Conservation (phyloP, 495 filamentous ascomycete species). For the Staphylotrichum tortipilum region DNA sequence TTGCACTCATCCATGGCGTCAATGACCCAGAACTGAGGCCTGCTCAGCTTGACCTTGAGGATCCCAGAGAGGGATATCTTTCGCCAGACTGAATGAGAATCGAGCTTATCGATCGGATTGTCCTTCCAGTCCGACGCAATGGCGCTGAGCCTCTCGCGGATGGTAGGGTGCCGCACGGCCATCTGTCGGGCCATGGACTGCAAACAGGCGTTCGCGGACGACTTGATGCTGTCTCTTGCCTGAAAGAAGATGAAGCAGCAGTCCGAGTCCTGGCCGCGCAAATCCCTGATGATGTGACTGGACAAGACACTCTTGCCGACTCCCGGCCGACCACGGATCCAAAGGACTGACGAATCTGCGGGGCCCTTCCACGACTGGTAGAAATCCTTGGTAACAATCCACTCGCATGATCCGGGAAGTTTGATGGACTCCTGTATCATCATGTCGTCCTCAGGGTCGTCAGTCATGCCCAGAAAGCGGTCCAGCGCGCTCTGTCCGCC, state of each 20-base stretch:
- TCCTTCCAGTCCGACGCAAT: not conserved
- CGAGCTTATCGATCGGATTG: not conserved
- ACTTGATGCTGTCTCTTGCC: slow-evolving; percentile 1
- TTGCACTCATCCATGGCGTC: slow-evolving; percentile 11
- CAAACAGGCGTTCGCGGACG: slow-evolving; percentile 1
- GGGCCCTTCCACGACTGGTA: not conserved
- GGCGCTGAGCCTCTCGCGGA: not conserved
- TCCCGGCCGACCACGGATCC: slow-evolving; percentile 1
- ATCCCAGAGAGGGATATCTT: slow-evolving; percentile 2
- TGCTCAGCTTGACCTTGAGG: not conserved
- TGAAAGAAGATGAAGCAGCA: slow-evolving; percentile 5
- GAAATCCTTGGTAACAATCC: not conserved
- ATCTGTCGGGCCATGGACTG: slow-evolving; percentile 9
- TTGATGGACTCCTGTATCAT: not conserved
- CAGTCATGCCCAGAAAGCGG: not conserved
- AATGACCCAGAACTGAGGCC: slow-evolving; percentile 6
- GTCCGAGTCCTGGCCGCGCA: not conserved
- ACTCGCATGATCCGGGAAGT: slow-evolving; percentile 1
- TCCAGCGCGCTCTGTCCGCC: too few relatives aligned
- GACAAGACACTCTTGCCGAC: slow-evolving; percentile 1
- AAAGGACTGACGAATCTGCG: not conserved
- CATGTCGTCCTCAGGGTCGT: not conserved
- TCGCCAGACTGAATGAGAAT: not conserved
- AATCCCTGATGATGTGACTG: not conserved
- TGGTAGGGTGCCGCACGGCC: not conserved